Conservation (phyloP, 768 basidiomycete species). For the Fomitopsis serialis region DNA sequence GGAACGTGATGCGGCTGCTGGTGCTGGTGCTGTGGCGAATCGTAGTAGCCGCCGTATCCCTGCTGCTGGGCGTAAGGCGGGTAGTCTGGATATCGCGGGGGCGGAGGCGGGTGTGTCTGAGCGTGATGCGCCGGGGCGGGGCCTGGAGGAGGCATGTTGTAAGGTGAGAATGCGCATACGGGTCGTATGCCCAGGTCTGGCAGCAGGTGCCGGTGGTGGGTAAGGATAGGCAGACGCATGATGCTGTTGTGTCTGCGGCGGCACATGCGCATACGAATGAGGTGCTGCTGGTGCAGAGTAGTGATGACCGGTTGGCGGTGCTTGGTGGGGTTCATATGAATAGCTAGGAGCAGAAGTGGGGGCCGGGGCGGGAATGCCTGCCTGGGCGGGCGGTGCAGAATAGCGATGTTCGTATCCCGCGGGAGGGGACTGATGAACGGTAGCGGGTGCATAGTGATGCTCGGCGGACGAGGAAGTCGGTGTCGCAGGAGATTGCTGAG, state of each 20-base stretch:
- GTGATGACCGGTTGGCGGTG: conserved; percentile 15
- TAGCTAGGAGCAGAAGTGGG: conserved; percentile 11
- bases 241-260: conserved; percentile 11
- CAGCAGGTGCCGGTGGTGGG: conserved; percentile 10
- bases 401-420: conserved; percentile 19
- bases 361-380: conserved; percentile 13
- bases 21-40: conserved; percentile 17
- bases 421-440: conserved; percentile 9
- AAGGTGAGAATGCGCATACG: conserved; percentile 26
- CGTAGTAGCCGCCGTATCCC: conserved; percentile 13
- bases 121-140: conserved; percentile 11
- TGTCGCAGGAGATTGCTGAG: conserved; percentile 2
- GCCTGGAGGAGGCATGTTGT: conserved; percentile 14
- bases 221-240: conserved; percentile 13
- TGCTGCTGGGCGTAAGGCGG: conserved; percentile 12
- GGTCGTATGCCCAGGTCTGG: conserved; percentile 16
- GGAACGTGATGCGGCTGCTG: conserved; percentile 24
- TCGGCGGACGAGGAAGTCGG: conserved; percentile 8
- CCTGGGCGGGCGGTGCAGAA: conserved; percentile 9
- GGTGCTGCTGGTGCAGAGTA: conserved; percentile 21
- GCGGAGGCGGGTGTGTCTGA: conserved; percentile 19
- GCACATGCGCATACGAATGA: conserved; percentile 20
- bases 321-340: conserved; percentile 21
- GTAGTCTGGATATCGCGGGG: conserved; percentile 8
- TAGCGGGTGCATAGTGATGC: conserved; percentile 9